Evolutionary conservation across 2,329 filamentous ascomycete genomes (phyloP).

Genomic region (Gyromitra esculenta): DNA sequence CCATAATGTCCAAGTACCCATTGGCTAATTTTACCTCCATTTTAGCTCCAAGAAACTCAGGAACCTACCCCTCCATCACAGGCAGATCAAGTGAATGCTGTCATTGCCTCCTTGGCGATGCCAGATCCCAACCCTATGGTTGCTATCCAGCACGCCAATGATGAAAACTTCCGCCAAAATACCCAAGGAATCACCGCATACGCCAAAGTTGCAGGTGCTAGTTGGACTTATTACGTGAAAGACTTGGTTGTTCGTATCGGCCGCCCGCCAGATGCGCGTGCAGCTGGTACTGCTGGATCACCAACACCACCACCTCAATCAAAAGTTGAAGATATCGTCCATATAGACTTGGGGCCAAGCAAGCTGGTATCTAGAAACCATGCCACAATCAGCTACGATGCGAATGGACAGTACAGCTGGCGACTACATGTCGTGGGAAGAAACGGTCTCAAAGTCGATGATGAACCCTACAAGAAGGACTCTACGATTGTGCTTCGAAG

Average conservation of each 20-base stretch:
- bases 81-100: constrained; percentile 56
- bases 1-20: constrained; percentile 24
- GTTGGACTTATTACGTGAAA: constrained; percentile 86
- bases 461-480: constrained; percentile 73
- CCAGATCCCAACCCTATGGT: constrained; percentile 55
- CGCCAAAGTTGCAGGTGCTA: constrained; percentile 81
- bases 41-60: constrained; percentile 45
- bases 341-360: constrained; percentile 88
- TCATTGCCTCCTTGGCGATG: constrained; percentile 57
- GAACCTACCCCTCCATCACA: constrained; percentile 44
- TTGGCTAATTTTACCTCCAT: constrained; percentile 36
- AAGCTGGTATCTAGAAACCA: constrained; percentile 83
- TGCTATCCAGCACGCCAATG: constrained; percentile 72
- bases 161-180: constrained; percentile 69
- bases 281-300: constrained; percentile 53
- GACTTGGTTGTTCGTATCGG: constrained; percentile 80
- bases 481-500: constrained; percentile 70
- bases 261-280: constrained; percentile 69
- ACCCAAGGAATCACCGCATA: constrained; percentile 75
- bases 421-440: constrained; percentile 86
- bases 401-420: constrained; percentile 73
- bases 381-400: constrained; percentile 77
- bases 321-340: constrained; percentile 63
- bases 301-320: constrained; percentile 54
- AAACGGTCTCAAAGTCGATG: constrained; percentile 89